These are phyloP conservation scores for Aspergillus eucalypticola DNA, from an alignment of 2,329 filamentous ascomycete species.

Conservation along the genomic window DNA sequence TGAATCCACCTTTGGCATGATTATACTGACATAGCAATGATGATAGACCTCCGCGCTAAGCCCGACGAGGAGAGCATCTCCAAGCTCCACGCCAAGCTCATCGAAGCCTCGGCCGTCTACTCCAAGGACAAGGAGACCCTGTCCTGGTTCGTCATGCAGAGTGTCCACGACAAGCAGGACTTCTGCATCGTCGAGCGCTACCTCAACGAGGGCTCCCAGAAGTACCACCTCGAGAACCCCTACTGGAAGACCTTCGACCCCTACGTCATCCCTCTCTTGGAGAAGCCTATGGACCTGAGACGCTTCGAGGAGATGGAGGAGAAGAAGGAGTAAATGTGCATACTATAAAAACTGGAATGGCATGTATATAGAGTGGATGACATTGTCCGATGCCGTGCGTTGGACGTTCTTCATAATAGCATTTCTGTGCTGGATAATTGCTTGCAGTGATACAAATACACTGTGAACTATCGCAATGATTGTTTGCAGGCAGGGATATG, in stretches of 20 bases:
- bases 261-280: slow-evolving; percentile 69
- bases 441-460: no score
- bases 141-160: slow-evolving; percentile 77
- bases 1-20: background rate
- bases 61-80: slow-evolving; percentile 30
- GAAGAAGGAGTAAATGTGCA: slow-evolving; percentile 53
- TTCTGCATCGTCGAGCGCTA: slow-evolving; percentile 78
- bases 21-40: background rate
- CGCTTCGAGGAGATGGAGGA: slow-evolving; percentile 67
- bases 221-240: slow-evolving; percentile 67
- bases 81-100: slow-evolving; percentile 70
- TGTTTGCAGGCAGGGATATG: no score
- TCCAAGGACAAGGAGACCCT: slow-evolving; percentile 70
- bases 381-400: background rate
- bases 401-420: background rate
- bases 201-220: slow-evolving; percentile 60
- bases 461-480: no score
- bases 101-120: slow-evolving; percentile 73
- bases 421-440: background rate
- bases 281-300: slow-evolving; percentile 68
- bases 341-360: background rate
- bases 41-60: slow-evolving; percentile 15
- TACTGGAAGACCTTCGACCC: slow-evolving; percentile 78
- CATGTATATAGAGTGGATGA: background rate
- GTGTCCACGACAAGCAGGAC: slow-evolving; percentile 64